Percentiles rank a stretch among this genome's conserved stretches.
Evolutionary conservation across 805 yeast species (phyloP).

Genomic region (Lipomyces sp.): DNA sequence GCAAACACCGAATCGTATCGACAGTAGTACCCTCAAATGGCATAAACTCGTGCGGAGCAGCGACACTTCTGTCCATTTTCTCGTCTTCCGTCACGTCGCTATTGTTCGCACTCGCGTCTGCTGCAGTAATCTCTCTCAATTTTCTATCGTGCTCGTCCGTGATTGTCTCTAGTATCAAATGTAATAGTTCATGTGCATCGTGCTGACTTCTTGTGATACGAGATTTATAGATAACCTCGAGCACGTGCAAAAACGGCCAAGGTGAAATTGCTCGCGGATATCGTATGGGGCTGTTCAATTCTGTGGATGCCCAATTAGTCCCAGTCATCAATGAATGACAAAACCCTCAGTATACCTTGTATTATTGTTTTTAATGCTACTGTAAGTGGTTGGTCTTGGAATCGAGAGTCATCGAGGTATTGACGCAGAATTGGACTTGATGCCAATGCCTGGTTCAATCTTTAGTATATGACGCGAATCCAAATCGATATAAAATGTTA

Average conservation of each 20-base stretch:
- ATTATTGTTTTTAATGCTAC: conserved; percentile 32
- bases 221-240: conserved; percentile 74
- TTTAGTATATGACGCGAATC: neutral
- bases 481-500: conserved; percentile 1
- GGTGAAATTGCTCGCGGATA: conserved; percentile 64
- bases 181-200: conserved; percentile 93
- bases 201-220: conserved; percentile 82
- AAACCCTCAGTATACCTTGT: conserved; percentile 14
- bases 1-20: conserved; percentile 70
- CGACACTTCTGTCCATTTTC: conserved; percentile 12
- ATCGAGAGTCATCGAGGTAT: conserved; percentile 24
- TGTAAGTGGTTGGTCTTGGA: conserved; percentile 29
- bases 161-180: conserved; percentile 76
- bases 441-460: conserved; percentile 27
- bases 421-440: conserved; percentile 24
- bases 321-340: neutral
- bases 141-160: conserved; percentile 60
- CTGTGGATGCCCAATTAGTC: conserved; percentile 23
- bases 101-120: conserved; percentile 12
- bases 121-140: conserved; percentile 30
- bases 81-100: conserved; percentile 21
- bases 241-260: conserved; percentile 74
- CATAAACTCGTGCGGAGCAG: conserved; percentile 46
- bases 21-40: conserved; percentile 74
- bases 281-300: conserved; percentile 66